Base-by-base conservation (phyloP, 306 rosid genomes). In the Parietaria judaica region DNA sequence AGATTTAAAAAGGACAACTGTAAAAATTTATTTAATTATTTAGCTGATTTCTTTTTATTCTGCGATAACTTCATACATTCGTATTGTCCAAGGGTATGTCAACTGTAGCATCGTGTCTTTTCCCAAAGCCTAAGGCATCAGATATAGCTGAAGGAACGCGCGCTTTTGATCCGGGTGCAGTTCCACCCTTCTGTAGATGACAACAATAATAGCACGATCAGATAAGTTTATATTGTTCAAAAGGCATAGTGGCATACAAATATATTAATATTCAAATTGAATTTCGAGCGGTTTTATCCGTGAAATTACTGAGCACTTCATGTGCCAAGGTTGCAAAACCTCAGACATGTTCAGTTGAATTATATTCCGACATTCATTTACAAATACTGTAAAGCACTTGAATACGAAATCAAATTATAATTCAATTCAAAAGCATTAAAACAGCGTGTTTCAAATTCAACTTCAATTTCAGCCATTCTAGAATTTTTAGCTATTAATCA, bases 21-120 rank as follows among this genome's bases (percentile, higher is more conserved):
- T 1, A 0, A 23, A 23, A 23, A 23, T 23, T 23, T 23, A 23
- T 23, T 23, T 23, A 23, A 23, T 23, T n/a, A n/a, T n/a, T n/a
- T 23, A 17, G 49, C 37, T 16, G 34, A 74, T 51, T 23, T 56
- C 44, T 12, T 48, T 5, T 49, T 10, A n/a, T 38, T 38, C 41
- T 23, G 45, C 34, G 68, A 54, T 35, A 57, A 72, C 36, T 61
- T 38, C 51, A 70, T 82, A 88, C 99, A 58, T 76, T 84, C 72
- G 80, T 66, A 70, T 80, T 63, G 58, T 88, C 99, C 77, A 92
- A 68, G 17, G 99, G 96, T 54, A 92, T 86, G 70, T 92, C 94
- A 44, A 88, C 95, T 3, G 95, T 88, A 13, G 95, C 96, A 69
- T 92, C 99, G 71, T 92, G 79, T 50, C 81, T 84, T 73, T 84